Percentiles rank a stretch among this genome's conserved stretches.
Conservation (phyloP, 108 stramenopile genomes). For the Cyclotella baltica region DNA sequence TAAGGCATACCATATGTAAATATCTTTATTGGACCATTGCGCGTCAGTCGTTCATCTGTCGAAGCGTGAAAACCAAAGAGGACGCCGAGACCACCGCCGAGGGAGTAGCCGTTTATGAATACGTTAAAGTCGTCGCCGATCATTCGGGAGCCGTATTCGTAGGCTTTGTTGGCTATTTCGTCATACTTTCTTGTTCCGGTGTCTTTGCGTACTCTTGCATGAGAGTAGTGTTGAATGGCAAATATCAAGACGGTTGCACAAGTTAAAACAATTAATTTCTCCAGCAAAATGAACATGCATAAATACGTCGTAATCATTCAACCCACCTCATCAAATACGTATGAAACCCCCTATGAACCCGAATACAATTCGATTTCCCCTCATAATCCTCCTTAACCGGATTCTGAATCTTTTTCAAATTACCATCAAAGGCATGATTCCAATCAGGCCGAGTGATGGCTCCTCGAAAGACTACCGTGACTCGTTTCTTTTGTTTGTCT, state of each 20-base stretch:
- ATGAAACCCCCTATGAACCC: slow-evolving; percentile 65
- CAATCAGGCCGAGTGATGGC: slow-evolving; percentile 75
- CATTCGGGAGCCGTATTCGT: slow-evolving; percentile 61
- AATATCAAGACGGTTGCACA: not conserved
- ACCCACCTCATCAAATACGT: slow-evolving; percentile 62
- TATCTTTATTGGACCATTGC: slow-evolving; percentile 66
- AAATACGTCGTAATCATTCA: not conserved
- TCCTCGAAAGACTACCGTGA: slow-evolving; percentile 73
- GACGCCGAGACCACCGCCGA: slow-evolving; percentile 67
- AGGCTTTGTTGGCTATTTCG: slow-evolving; percentile 69
- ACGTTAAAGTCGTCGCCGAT: slow-evolving; percentile 66
- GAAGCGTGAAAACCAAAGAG: slow-evolving; percentile 74
- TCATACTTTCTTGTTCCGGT: slow-evolving; percentile 71
- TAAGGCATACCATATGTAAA: slow-evolving; percentile 72
- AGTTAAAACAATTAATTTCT: not conserved
- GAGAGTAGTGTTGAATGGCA: no score
- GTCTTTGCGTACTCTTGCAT: slow-evolving; percentile 56
- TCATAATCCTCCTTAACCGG: slow-evolving; percentile 67
- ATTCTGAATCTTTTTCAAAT: slow-evolving; percentile 54
- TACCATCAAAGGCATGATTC: slow-evolving; percentile 56
- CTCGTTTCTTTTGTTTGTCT: slow-evolving; percentile 62
- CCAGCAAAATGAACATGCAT: not conserved
- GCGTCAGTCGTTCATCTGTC: slow-evolving; percentile 71
- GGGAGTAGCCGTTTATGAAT: slow-evolving; percentile 64
- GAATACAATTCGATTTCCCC: slow-evolving; percentile 28